Conservation (phyloP, 2,329 filamentous ascomycete genomes). For the Elsinoe arachidis region DNA sequence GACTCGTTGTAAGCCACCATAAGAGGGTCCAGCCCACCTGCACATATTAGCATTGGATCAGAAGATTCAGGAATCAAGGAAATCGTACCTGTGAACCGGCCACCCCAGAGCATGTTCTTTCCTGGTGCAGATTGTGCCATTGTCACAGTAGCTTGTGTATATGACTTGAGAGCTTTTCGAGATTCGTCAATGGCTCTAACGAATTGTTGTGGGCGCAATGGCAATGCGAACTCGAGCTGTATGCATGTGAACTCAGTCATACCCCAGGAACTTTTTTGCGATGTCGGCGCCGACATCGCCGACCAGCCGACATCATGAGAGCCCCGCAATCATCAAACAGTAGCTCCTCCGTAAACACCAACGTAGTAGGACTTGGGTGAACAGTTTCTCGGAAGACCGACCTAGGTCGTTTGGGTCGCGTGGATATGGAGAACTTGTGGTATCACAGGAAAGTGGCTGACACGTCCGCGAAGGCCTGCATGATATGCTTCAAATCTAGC, state of each 20-base stretch:
- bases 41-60: background rate
- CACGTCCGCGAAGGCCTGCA: constrained; percentile 71
- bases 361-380: background rate
- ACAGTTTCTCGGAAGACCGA: background rate
- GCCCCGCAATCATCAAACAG: background rate
- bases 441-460: constrained; percentile 81
- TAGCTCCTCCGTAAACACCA: background rate
- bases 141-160: background rate
- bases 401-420: background rate
- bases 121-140: constrained; percentile 21
- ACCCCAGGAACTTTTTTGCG: background rate
- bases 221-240: background rate
- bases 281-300: constrained; percentile 8
- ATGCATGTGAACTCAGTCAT: background rate
- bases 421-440: constrained; percentile 56
- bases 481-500: constrained; percentile 84
- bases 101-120: constrained; percentile 52
- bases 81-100: constrained; percentile 48
- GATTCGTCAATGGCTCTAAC: background rate
- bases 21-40: constrained; percentile 72
- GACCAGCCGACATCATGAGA: background rate
- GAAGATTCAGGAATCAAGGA: background rate
- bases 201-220: background rate
- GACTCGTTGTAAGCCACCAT: constrained; percentile 81
- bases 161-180: background rate